Base-by-base conservation (phyloP, 2,329 filamentous ascomycete species). In the Rasamsonia emersonii region DNA sequence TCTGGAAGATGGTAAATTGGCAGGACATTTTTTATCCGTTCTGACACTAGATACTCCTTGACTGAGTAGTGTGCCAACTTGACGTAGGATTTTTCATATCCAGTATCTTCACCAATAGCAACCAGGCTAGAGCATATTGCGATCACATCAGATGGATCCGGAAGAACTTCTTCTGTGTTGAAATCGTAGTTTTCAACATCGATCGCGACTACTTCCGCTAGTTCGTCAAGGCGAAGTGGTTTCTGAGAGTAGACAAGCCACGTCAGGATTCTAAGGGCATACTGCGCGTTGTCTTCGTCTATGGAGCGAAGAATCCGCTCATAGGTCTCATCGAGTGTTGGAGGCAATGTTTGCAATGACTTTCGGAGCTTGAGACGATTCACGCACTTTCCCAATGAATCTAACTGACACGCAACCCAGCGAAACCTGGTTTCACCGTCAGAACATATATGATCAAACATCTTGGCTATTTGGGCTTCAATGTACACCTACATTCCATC, bases 61-160 rank as follows among this genome's bases (percentile, higher is more conserved):
- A 45, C 40, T 3, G 43, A 45, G 23, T 25, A 45, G 26, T 45
- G 42, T 16, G 42, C 39, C 10, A 45, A 32, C 5, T 18, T 16
- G 11, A 41, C n/a, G n/a, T 16, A 16, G 14, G 18, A 18, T 14
- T 35, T 14, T 28, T 32, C 18, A 9, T 36, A 10, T 14, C n/a
- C 11, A 10, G 18, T n/a, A 3, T 23, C 2, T 8, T n/a, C 16
- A 9, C 30, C 28, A 8, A 37, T 39, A n/a, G 37, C 32, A 1
- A 53, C 41, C 2, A 59, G 42, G 39, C 50, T 56, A 0, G 49
- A 49, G 31, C 52, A 59, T 14, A 57, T 49, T 17, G 40, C 35
- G 8, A 54, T 24, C 10, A 38, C 45, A 21, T 56, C 53, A 16
- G 43, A 28, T 2, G 54, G 52, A 30, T 61, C 56, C 30, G 51